A percentile compares a stretch with the other conserved stretches of the same genome.
These are phyloP conservation scores for Stenogyne calaminthoides DNA, from an alignment of 305 asterid genomes.

Conservation along the genomic window DNA sequence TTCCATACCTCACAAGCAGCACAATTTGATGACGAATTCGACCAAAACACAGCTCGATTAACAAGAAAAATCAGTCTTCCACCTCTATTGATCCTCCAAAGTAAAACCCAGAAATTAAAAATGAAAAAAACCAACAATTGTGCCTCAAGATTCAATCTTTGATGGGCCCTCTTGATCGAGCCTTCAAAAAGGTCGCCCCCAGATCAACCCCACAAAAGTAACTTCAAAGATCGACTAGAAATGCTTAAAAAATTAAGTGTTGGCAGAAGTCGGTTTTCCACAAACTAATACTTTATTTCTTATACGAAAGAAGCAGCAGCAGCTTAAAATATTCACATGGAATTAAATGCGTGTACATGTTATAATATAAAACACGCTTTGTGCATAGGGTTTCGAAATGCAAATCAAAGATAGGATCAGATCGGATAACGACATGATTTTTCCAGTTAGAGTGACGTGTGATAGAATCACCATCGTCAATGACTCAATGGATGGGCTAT, in stretches of 20 bases:
- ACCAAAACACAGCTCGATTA: constrained; percentile 4
- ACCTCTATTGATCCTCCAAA: not conserved
- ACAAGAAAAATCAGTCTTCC: constrained; percentile 3
- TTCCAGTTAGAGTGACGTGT: constrained; percentile 33
- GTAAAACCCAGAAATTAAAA: constrained; percentile 22
- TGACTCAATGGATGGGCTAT: not conserved
- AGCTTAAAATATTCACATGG: not conserved
- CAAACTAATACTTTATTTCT: constrained; percentile 10
- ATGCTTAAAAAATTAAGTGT: not conserved
- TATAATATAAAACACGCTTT: not conserved
- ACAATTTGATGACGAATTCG: constrained; percentile 1
- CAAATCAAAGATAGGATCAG: constrained; percentile 31
- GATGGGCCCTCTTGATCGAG: constrained; percentile 29
- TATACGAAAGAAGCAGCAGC: constrained; percentile 18
- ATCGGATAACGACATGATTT: constrained; percentile 31
- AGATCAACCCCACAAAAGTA: constrained; percentile 28
- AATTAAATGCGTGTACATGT: constrained; percentile 21
- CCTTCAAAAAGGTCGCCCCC: constrained; percentile 29
- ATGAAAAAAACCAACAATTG: constrained; percentile 7
- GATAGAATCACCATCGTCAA: not conserved
- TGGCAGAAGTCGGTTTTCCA: constrained; percentile 4
- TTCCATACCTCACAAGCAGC: constrained; percentile 25
- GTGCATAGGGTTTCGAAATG: constrained; percentile 28
- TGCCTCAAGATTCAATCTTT: constrained; percentile 28
- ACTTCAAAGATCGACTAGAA: constrained; percentile 10